Evolutionary conservation across 208 protist genomes (phyloP).

Genomic region (Herpetomonas muscarum): DNA sequence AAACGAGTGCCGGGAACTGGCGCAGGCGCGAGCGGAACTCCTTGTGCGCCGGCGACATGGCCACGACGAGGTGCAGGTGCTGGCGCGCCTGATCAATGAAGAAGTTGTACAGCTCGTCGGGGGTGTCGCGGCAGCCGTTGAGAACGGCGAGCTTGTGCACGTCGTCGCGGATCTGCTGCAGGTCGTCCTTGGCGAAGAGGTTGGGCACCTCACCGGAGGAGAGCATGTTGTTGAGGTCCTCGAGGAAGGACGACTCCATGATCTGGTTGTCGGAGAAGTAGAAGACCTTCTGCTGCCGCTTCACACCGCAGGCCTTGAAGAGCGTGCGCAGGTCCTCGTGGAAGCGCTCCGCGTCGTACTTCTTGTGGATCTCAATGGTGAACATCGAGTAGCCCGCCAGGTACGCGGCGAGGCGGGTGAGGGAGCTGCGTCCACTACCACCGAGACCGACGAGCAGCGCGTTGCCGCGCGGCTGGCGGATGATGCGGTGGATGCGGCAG

Average conservation of each 20-base stretch:
- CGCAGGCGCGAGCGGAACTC: conserved; percentile 94
- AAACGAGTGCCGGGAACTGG: conserved; percentile 98
- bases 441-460: conserved; percentile 97
- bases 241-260: conserved; percentile 94
- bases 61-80: conserved; percentile 96
- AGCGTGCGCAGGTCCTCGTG: conserved; percentile 97
- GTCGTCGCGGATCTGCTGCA: conserved; percentile 91
- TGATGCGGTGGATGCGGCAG: conserved; percentile 95
- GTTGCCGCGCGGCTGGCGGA: conserved; percentile 96
- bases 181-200: conserved; percentile 95
- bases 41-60: conserved; percentile 96
- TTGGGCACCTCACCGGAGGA: conserved; percentile 98
- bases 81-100: conserved; percentile 94
- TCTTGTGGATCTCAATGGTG: conserved; percentile 96
- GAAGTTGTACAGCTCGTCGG: conserved; percentile 93
- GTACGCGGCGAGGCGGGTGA: conserved; percentile 96
- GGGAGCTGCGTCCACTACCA: conserved; percentile 95
- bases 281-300: conserved; percentile 96
- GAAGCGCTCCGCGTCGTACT: conserved; percentile 95
- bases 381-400: conserved; percentile 95
- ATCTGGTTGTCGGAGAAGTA: conserved; percentile 98
- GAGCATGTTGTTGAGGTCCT: conserved; percentile 98
- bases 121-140: conserved; percentile 85
- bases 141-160: conserved; percentile 88
- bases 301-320: conserved; percentile 93